Conservation (phyloP, 2,329 filamentous ascomycete species). For the Ascochyta fabae region DNA sequence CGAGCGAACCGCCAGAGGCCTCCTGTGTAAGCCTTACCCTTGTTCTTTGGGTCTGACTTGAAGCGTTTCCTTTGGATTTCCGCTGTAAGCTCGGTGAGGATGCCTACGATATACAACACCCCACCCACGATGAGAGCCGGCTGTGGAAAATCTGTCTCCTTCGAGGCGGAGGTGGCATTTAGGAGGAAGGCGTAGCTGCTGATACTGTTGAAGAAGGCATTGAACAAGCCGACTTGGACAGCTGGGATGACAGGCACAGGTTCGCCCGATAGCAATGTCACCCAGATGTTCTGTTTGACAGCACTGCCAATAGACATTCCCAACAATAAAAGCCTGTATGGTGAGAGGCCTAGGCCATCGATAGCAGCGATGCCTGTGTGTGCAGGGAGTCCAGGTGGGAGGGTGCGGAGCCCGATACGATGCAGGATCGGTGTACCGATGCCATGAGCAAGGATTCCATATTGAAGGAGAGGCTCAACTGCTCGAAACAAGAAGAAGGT, state of each 20-base stretch:
- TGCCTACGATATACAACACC: constrained; percentile 58
- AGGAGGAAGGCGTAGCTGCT: constrained; percentile 63
- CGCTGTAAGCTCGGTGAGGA: constrained; percentile 61
- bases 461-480: constrained; percentile 57
- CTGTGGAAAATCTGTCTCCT: constrained; percentile 50
- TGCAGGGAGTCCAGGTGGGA: constrained; percentile 52
- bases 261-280: constrained; percentile 56
- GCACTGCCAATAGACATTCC: constrained; percentile 60
- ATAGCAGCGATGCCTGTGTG: constrained; percentile 49
- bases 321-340: constrained; percentile 59
- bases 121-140: constrained; percentile 56
- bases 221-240: constrained; percentile 57
- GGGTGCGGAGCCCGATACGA: constrained; percentile 52
- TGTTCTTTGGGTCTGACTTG: constrained; percentile 59
- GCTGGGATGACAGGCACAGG: constrained; percentile 57
- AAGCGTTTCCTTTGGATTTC: constrained; percentile 64
- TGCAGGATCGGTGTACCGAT: constrained; percentile 53
- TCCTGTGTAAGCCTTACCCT: constrained; percentile 59
- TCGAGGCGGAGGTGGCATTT: constrained; percentile 56
- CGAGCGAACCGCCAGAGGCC: constrained; percentile 59
- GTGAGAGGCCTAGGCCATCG: constrained; percentile 57
- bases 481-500: constrained; percentile 56
- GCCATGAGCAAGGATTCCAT: constrained; percentile 56
- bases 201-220: constrained; percentile 61
- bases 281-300: constrained; percentile 65